These are phyloP conservation scores for Lentinula raphanica DNA, from an alignment of 768 basidiomycete genomes.

Conservation along the genomic window DNA sequence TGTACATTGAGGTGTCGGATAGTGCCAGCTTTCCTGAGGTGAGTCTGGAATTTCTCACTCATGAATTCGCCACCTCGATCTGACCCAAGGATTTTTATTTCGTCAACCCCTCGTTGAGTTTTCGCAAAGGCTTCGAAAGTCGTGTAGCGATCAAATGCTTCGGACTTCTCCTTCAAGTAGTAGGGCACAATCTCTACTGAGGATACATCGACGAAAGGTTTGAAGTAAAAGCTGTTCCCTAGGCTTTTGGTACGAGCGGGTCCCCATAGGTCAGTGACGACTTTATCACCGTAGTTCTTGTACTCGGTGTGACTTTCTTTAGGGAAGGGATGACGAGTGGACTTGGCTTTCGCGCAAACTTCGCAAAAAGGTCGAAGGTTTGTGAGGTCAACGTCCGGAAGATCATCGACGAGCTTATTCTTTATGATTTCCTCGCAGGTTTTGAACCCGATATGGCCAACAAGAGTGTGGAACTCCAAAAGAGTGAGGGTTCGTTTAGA, in stretches of 20 bases:
- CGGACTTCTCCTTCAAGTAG: slow-evolving; percentile 14
- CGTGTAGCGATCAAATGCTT: slow-evolving; percentile 14
- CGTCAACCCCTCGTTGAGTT: slow-evolving; percentile 13
- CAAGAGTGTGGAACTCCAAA: slow-evolving; percentile 18
- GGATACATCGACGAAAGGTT: slow-evolving; percentile 11
- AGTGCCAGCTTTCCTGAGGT: slow-evolving; percentile 22
- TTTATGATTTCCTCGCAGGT: slow-evolving; percentile 14
- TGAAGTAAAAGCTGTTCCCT: slow-evolving; percentile 14
- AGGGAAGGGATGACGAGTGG: slow-evolving; percentile 17
- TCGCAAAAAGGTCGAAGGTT: slow-evolving; percentile 16
- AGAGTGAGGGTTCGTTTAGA: background rate
- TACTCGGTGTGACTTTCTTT: slow-evolving; percentile 14
- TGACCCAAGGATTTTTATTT: slow-evolving; percentile 8
- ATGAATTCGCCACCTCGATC: slow-evolving; percentile 27
- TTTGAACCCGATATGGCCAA: slow-evolving; percentile 23
- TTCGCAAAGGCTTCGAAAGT: slow-evolving; percentile 21
- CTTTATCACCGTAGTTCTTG: slow-evolving; percentile 13
- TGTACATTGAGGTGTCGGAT: slow-evolving; percentile 26
- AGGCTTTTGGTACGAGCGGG: slow-evolving; percentile 16
- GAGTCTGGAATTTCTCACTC: slow-evolving; percentile 18
- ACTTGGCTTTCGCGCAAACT: slow-evolving; percentile 21
- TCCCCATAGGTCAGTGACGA: slow-evolving; percentile 21
- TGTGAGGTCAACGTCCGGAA: slow-evolving; percentile 12
- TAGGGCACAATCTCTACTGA: slow-evolving; percentile 12
- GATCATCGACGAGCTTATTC: slow-evolving; percentile 15